A percentile compares a stretch with the other conserved stretches of the same genome.
Evolutionary conservation across 208 protist genomes (phyloP).

Genomic region (Crithidia mellificae): DNA sequence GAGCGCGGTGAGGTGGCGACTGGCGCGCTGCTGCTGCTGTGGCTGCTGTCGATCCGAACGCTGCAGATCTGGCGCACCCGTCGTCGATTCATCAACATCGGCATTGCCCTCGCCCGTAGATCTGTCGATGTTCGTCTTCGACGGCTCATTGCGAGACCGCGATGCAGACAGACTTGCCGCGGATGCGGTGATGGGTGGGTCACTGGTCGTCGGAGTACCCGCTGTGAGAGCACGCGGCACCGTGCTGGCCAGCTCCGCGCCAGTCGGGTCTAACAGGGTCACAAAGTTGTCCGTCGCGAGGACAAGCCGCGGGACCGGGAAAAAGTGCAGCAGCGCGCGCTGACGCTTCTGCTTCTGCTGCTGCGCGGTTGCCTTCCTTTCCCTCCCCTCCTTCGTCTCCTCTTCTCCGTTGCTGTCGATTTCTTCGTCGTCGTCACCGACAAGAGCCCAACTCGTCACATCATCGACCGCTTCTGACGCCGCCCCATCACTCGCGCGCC

Average conservation of each 20-base stretch:
- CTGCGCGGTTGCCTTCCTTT: not conserved
- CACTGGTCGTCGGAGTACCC: not conserved
- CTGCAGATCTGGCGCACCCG: not conserved
- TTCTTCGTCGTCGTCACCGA: constrained; percentile 3
- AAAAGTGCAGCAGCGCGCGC: constrained; percentile 31
- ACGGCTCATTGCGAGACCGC: too few relatives aligned
- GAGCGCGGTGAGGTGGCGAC: constrained; percentile 17
- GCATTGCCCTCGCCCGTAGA: not conserved
- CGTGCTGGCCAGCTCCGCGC: constrained; percentile 31
- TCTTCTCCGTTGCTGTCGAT: not conserved
- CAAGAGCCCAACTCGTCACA: constrained; percentile 1
- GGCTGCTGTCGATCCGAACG: constrained; percentile 6
- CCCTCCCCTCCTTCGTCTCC: not conserved
- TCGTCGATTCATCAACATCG: not conserved
- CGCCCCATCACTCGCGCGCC: not conserved
- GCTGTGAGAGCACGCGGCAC: not conserved
- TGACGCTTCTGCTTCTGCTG: not conserved
- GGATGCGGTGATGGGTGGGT: not conserved
- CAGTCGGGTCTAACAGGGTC: constrained; percentile 50
- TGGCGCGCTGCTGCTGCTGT: constrained; percentile 7
- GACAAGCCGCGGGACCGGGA: constrained; percentile 60
- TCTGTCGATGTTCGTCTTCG: too few relatives aligned
- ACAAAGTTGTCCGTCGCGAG: constrained; percentile 68
- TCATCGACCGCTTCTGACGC: not conserved
- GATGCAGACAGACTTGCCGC: not conserved